Evolutionary conservation across 1,284 basidiomycete genomes (phyloP).

Genomic region (Marasmius oreades): DNA sequence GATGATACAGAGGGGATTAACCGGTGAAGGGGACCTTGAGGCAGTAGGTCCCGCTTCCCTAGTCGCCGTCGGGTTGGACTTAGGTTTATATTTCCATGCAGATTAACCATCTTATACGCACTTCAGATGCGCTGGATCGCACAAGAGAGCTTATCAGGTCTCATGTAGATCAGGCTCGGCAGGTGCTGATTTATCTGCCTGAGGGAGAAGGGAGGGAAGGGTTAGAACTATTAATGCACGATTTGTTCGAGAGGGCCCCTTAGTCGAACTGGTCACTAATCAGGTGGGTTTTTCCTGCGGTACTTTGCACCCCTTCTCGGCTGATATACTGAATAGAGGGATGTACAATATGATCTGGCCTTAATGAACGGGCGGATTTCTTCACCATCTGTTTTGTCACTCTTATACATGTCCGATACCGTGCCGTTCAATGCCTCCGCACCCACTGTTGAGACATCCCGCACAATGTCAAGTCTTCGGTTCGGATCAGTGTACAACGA

Average conservation of each 20-base stretch:
- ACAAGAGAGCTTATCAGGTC: neutral
- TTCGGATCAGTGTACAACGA: too few species aligned
- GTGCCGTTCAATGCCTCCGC: too few species aligned
- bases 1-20: conserved; percentile 11
- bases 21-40: conserved; percentile 75
- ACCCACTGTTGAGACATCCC: too few species aligned
- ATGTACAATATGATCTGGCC: too few species aligned
- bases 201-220: neutral
- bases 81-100: neutral
- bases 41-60: conserved; percentile 45
- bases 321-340: too few species aligned
- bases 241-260: neutral
- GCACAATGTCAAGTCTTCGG: too few species aligned
- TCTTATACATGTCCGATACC: too few species aligned
- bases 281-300: too few species aligned
- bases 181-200: neutral
- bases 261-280: neutral
- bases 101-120: neutral
- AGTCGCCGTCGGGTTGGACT: neutral
- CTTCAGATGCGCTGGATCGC: neutral
- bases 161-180: neutral
- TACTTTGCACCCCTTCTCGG: too few species aligned
- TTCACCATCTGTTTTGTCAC: too few species aligned
- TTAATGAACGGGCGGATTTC: too few species aligned
- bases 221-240: neutral